Evolutionary conservation across 2,329 filamentous ascomycete species (phyloP), one percentile per base, ranked within the genome.

Genomic region (Clathrospora elynae): DNA sequence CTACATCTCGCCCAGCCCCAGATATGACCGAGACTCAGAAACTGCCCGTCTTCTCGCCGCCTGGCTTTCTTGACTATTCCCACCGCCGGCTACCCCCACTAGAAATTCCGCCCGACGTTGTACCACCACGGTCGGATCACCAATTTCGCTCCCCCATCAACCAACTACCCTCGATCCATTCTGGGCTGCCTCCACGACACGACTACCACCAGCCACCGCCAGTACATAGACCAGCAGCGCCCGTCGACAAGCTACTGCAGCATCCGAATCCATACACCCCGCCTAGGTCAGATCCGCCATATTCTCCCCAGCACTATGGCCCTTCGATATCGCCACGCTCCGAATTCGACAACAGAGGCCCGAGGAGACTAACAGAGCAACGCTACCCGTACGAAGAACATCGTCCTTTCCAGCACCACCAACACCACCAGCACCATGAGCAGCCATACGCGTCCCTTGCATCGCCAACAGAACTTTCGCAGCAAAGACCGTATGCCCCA

Each of bases 1-100:
- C 62, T 50, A 53, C 60, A 35, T 60, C 57, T 52, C 59, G 54
- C 56, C 55, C 64, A 42, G 44, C 64, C 51, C 48, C 64, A 63
- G 64, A 64, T 45, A 76, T 76, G 73, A 73, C 73, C 20, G 72
- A 75, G 55, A 73, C 70, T 42, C 74, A 75, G 51, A 73, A 69
- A 42, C 64, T 66, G 36, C 71, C 70, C 36, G 57, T 62, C 36
- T 71, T 75, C 36, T 70, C 71, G 19, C 59, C 68, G 31, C 66
- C 71, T 24, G 59, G 59, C 25, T 75, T 72, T 53, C 59, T 68
- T 31, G 67, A 68, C 44, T 68, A 68, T 45, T 64, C 70, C 25
- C 67, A 71, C 52, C 67, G 69, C 35, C 66, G 67, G 26, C 57
- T 70, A 18, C 68, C 71, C 42, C 71, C 71, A 14, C 53, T 73